Evolutionary conservation across 2,329 filamentous ascomycete genomes (phyloP), one percentile per base, ranked within the genome.

Genomic region (Diaporthe nobilis): DNA sequence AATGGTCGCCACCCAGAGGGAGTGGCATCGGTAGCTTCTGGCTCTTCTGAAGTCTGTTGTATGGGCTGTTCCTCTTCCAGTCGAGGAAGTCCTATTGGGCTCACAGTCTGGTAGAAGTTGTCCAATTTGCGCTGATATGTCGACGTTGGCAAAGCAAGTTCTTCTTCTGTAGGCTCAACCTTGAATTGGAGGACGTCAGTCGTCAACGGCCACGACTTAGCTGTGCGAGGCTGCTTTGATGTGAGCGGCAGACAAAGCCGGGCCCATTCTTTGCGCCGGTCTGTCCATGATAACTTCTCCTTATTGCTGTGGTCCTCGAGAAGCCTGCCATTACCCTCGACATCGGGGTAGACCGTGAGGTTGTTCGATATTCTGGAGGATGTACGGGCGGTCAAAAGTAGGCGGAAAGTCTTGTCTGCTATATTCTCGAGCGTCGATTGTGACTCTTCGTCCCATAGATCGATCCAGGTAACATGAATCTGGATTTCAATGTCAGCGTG

Each of bases 331-430:
- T 51, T 42, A 17, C 72, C 44, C n/a, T 71, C 47, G 12, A 74
- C 22, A 42, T 68, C 10, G 12, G 39, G 51, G 10, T 70, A 68
- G 51, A 75, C 65, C 49, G 80, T 78, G 1, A 85, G 78, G n/a
- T 77, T 76, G 10, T 78, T 79, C 7, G 75, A 77, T 22, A 77
- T 78, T 3, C 77, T 73, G 15, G 78, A 77, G 8, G 80, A 77
- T 3, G 78, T 78, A 44, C 79, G 82, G 15, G 83, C 82, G 6
- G 82, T 83, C 47, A 85, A 80, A 3, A 90, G 79, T 5, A 90
- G 83, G 42, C 89, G 86, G 63, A 85, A 80, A 22, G 88, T 87
- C 20, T 86, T 81, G 57, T 90, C 87, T 47, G 82, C 82, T 1
- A 82, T 79, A 72, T 85, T 82, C 79, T 90, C 87, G 8, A 84